These are phyloP conservation scores for Spathaspora sp. DNA, from an alignment of 805 yeast genomes.

Conservation along the genomic window DNA sequence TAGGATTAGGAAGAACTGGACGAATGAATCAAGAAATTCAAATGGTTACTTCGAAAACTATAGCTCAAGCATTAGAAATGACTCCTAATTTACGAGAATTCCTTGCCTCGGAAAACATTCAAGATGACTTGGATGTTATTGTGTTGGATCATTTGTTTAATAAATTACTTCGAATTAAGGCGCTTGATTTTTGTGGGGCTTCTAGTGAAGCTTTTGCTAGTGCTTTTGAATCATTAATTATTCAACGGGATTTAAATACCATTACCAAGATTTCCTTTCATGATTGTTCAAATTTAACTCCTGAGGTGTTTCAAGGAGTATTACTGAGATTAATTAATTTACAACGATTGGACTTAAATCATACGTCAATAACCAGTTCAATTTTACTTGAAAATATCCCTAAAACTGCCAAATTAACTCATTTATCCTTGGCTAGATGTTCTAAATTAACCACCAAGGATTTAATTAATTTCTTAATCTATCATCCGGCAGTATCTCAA, in stretches of 20 bases:
- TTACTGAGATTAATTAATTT: conserved; percentile 56
- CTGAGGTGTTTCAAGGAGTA: conserved; percentile 50
- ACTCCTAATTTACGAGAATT: conserved; percentile 75
- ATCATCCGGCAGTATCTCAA: conserved; percentile 59
- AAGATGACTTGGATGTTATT: conserved; percentile 67
- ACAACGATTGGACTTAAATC: conserved; percentile 72
- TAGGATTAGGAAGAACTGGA: conserved; percentile 86
- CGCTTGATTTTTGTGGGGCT: conserved; percentile 88
- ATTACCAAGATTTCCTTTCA: conserved; percentile 65
- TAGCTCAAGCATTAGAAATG: conserved; percentile 54
- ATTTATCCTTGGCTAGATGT: conserved; percentile 56
- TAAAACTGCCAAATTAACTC: conserved; percentile 59
- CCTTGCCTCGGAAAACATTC: conserved; percentile 80
- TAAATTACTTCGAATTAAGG: conserved; percentile 51
- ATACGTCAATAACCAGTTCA: conserved; percentile 71
- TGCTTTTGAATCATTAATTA: conserved; percentile 48
- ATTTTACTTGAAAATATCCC: conserved; percentile 52
- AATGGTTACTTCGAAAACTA: conserved; percentile 77
- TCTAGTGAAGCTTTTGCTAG: conserved; percentile 58
- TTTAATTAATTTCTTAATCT: conserved; percentile 61
- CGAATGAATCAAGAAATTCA: conserved; percentile 89
- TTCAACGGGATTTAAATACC: conserved; percentile 13
- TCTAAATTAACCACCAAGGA: conserved; percentile 70
- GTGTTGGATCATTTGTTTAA: conserved; percentile 57
- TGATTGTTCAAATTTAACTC: conserved; percentile 78